Evolutionary conservation across 768 basidiomycete species (phyloP), one percentile per base, ranked within the genome.

Genomic region (Lactifluus pinguis): DNA sequence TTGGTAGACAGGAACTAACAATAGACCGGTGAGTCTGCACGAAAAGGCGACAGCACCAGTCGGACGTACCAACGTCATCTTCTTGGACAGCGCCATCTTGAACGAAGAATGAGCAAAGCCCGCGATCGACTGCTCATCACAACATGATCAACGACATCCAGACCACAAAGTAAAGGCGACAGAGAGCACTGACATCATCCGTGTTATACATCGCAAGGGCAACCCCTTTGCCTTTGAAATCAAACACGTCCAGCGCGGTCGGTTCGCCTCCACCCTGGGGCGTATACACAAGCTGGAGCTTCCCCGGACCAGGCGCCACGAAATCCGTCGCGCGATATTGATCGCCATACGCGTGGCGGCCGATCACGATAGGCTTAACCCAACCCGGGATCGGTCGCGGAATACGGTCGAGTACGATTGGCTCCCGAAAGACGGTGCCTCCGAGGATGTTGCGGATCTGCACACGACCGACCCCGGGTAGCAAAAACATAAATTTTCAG

Each of bases 181-280:
- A 47, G 17, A 13, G 19, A 34, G 32, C 0, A 65, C 74, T 29
- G 65, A 89, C 90, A 68, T 95, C 93, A 66, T 98, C 93, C 6
- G 94, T 98, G 76, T 98, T 98, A 78, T 98, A 98, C 97, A 98
- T 98, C 70, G 86, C 82, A 82, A 99, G 83, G 4, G 94, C 95
- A 36, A 98, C 91, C 66, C 97, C 97, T 59, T 80, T 81, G 30
- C 87, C 92, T 73, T 90, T 85, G 79, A 98, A 99, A 75, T 98
- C 87, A 68, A 91, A 98, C 44, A 99, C 93, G 64, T 95, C 77
- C 70, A 98, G 74, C 14, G 76, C 76, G 10, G 83, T 87, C 44
- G 76, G 77, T 32, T 80, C 73, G n/a, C 82, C 77, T 14, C 94
- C 92, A 63, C 87, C 84, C 6, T 78, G 75, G 4, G 97, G 95